Evolutionary conservation across 345 rosid species (phyloP), one percentile per base, ranked within the genome.

Genomic region (Cardamine resedifolia): DNA sequence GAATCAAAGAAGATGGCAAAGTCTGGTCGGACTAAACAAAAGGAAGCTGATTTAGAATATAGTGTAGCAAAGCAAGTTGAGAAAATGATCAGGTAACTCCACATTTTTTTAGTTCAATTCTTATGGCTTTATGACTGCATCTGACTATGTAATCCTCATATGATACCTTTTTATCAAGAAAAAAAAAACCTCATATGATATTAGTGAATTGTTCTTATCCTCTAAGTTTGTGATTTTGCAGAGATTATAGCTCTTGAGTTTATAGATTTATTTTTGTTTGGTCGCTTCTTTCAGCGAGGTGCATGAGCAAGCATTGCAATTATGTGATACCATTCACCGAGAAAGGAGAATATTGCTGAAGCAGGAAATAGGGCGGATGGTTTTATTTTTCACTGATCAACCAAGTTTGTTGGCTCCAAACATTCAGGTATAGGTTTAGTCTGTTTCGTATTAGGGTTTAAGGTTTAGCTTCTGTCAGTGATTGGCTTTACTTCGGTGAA

Each of bases 1-100:
- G 98, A 95, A 75, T 95, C 98, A 19, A 95, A 91, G 85, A 95
- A 86, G 85, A 88, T 95, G 98, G 99, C 98, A 66, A 95, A 95
- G 80, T 84, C 98, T 70, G 99, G 99, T 7, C 92, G 99, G 48
- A 79, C 94, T 39, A 95, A 90, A 78, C 96, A 87, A 81, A 95
- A 88, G 77, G 99, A 95, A 83, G 96, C 96, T 55, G 98, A 92
- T 78, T 74, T 92, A 68, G 98, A 92, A 71, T 95, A 95, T 81
- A 92, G 96, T 74, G 96, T 95, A 79, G 99, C 99, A 53, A 95
- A 95, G 78, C 98, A 95, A 82, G 99, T 95, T 73, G 97, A 91
- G 86, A 92, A 88, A 83, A 95, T 95, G 99, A 85, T 95, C 81
- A 86, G 96, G 96, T 89, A 83, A 63, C 66, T 51, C 48, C 41